Percentiles rank a stretch among this genome's conserved stretches.
Evolutionary conservation across 257 asterid genomes (phyloP).

Genomic region (Salvia splendens): DNA sequence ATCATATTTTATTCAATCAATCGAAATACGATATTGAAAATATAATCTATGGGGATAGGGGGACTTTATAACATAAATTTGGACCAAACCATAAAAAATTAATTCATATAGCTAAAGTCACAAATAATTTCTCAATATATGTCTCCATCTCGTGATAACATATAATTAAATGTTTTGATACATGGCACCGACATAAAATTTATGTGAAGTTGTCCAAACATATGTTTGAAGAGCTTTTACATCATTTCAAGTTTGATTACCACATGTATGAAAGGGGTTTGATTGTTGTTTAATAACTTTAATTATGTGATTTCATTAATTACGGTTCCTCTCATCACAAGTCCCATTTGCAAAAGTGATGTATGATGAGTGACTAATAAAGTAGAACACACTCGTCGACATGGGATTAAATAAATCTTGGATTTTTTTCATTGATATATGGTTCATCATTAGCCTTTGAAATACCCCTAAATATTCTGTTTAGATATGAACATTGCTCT

Average conservation of each 20-base stretch:
- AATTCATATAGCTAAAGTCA: neutral
- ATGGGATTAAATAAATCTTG: neutral
- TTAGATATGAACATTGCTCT: no score
- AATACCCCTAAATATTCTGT: no score
- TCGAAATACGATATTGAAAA: neutral
- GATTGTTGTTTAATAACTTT: constrained; percentile 24
- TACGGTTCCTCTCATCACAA: constrained; percentile 26
- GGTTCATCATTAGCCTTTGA: no score
- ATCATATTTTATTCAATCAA: neutral
- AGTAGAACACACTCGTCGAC: neutral
- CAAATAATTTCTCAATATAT: neutral
- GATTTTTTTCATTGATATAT: neutral
- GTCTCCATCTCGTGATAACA: neutral
- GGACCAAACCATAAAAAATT: neutral
- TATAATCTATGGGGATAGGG: neutral
- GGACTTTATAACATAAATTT: neutral
- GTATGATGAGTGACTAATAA: neutral
- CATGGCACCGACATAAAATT: constrained; percentile 6
- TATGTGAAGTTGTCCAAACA: constrained; percentile 21
- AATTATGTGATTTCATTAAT: constrained; percentile 30
- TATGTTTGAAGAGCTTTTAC: constrained; percentile 24
- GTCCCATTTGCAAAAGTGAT: constrained; percentile 22
- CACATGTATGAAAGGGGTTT: constrained; percentile 38
- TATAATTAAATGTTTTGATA: neutral
- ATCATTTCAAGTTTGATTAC: constrained; percentile 29